Evolutionary conservation across 2,329 filamentous ascomycete species (phyloP).

Genomic region (Sarocladium strictum): DNA sequence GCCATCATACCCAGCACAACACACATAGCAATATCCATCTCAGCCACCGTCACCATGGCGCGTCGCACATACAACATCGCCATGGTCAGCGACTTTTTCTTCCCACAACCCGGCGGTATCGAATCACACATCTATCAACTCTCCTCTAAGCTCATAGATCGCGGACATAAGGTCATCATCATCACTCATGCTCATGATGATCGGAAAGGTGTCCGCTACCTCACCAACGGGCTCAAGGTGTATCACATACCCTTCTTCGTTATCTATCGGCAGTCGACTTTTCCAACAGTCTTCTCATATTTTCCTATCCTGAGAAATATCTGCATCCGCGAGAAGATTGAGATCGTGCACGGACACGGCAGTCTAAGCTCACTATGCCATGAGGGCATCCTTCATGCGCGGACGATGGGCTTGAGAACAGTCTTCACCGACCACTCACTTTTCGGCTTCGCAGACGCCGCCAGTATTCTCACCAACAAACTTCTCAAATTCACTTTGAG

Average conservation of each 20-base stretch:
- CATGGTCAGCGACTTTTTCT: slow-evolving; percentile 99
- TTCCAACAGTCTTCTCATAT: slow-evolving; percentile 97
- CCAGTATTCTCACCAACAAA: slow-evolving; percentile 94
- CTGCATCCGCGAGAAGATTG: slow-evolving; percentile 85
- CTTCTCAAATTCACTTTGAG: slow-evolving; percentile 92
- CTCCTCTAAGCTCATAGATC: slow-evolving; percentile 91
- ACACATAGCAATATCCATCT: slow-evolving; percentile 9
- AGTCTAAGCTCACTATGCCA: slow-evolving; percentile 90
- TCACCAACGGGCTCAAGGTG: slow-evolving; percentile 96
- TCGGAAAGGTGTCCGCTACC: slow-evolving; percentile 84
- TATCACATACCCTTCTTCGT: slow-evolving; percentile 96
- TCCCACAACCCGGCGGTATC: slow-evolving; percentile 90
- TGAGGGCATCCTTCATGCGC: slow-evolving; percentile 87
- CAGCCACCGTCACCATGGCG: slow-evolving; percentile 34
- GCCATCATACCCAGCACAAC: slow-evolving; percentile 9
- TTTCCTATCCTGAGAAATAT: slow-evolving; percentile 98
- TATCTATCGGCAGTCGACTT: slow-evolving; percentile 88
- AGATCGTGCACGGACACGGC: slow-evolving; percentile 97
- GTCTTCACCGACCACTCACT: slow-evolving; percentile 97
- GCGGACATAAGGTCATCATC: slow-evolving; percentile 95
- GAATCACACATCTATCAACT: slow-evolving; percentile 99
- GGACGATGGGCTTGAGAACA: slow-evolving; percentile 92
- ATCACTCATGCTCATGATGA: slow-evolving; percentile 94
- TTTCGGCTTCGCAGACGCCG: slow-evolving; percentile 95
- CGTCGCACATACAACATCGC: slow-evolving; percentile 61